These are phyloP conservation scores for Aspergillus hortae DNA, from an alignment of 2,329 filamentous ascomycete genomes.

Conservation along the genomic window DNA sequence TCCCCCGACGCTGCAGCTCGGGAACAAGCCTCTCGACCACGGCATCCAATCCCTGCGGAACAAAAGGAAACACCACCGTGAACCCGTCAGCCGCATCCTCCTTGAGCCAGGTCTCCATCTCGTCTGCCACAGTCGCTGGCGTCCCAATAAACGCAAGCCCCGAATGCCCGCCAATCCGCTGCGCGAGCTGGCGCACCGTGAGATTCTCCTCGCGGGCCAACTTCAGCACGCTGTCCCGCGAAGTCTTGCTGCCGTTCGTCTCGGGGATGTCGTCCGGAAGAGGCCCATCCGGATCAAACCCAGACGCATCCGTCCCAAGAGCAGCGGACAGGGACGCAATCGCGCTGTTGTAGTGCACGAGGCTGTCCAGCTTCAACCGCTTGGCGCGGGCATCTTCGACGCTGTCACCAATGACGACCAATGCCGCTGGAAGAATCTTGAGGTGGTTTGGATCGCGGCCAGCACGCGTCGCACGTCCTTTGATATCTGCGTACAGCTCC, in stretches of 20 bases:
- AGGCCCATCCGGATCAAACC: conserved; percentile 48
- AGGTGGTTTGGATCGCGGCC: conserved; percentile 47
- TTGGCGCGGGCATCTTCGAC: conserved; percentile 49
- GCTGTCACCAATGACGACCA: conserved; percentile 50
- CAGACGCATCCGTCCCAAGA: conserved; percentile 47
- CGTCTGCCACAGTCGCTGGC: conserved; percentile 48
- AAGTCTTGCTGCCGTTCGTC: conserved; percentile 53
- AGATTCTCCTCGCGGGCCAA: conserved; percentile 45
- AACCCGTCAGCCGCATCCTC: conserved; percentile 52
- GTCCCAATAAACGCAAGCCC: conserved; percentile 53
- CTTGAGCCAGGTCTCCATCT: conserved; percentile 46
- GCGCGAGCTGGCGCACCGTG: conserved; percentile 51
- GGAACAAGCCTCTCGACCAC: conserved; percentile 47
- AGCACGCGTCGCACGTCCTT: conserved; percentile 43
- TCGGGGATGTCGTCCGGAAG: conserved; percentile 50
- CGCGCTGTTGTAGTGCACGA: conserved; percentile 54
- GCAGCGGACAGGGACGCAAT: conserved; percentile 51
- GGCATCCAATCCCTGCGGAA: conserved; percentile 51
- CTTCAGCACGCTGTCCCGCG: conserved; percentile 43
- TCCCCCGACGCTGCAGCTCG: conserved; percentile 49
- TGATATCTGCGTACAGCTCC: conserved; percentile 51
- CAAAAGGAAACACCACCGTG: conserved; percentile 49
- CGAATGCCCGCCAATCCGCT: conserved; percentile 49
- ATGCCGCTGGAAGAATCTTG: conserved; percentile 52
- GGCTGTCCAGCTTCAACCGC: conserved; percentile 48